Evolutionary conservation across 2,329 filamentous ascomycete genomes (phyloP), one percentile per base, ranked within the genome.

Genomic region (Dissoconium aciculare): DNA sequence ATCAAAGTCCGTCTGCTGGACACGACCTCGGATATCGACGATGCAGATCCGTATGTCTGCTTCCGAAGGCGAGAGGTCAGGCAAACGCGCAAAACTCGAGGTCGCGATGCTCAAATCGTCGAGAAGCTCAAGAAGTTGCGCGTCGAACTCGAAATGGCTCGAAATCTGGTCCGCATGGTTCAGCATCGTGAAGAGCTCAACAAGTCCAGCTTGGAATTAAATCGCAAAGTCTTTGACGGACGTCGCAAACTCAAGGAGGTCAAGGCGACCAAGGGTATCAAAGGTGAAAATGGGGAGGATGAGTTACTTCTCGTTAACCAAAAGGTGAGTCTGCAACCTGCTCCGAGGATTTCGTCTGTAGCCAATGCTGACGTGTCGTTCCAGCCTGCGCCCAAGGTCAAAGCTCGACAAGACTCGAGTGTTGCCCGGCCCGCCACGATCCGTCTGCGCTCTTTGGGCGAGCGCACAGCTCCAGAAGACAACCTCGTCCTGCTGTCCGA

Each of bases 1-100:
- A 71, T 95, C 53, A 94, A 94, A 62, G 47, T 52, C n/a, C 40
- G 48, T 10, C 39, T 52, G 14, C 89, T 93, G 43, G 89, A 98
- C 61, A 91, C 77, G 27, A 83, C 89, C 40, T 79, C 83, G 52
- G 87, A 95, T 42, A 91, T 78, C 38, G 89, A 98, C 55, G 89
- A 98, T 53, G 74, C 81, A 47, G 89, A 98, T 58, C 89, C 89
- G 28, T 98, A 93, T 59, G 85, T 98, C 49, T 98, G 89, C 59
- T 98, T 98, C 70, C 74, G 89, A 52, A 75, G 89, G 45, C 80
- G 89, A 41, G 89, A 98, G 58, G 81, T 92, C 27, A 78, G 89
- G 35, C 83, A 92, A 54, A 87, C 84, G 29, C 79, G 89, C 46
- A 98, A 95, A 62, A 98, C 89, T 21, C 72, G 89, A 50, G 83